A percentile compares a stretch with the other conserved stretches of the same genome.
Conservation (phyloP, 169 alveolate genomes). For the Plasmodium yoelii region DNA sequence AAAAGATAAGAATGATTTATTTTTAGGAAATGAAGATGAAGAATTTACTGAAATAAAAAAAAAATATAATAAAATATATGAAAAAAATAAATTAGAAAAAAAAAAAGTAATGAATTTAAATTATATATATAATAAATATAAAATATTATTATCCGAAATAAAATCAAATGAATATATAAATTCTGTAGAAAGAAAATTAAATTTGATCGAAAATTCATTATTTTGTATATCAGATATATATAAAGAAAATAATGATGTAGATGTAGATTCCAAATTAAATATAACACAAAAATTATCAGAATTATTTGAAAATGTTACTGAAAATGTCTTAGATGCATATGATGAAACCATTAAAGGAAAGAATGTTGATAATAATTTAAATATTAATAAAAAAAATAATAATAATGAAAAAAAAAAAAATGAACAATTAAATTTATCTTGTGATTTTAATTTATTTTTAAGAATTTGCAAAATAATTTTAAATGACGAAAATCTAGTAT, state of each 20-base stretch:
- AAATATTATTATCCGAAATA: conserved; percentile 32
- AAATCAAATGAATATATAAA: conserved; percentile 61
- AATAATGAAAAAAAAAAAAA: conserved; percentile 4
- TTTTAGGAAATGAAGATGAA: neutral
- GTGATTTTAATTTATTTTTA: conserved; percentile 66
- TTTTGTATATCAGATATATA: conserved; percentile 15
- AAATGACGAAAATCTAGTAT: conserved; percentile 24
- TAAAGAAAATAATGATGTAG: conserved; percentile 15
- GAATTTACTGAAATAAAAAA: conserved; percentile 1
- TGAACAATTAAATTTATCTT: conserved; percentile 46
- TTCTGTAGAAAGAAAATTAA: conserved; percentile 33
- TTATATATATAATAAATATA: conserved; percentile 58
- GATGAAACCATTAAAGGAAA: conserved; percentile 11
- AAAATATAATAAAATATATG: conserved; percentile 4
- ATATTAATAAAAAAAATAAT: conserved; percentile 8
- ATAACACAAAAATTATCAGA: conserved; percentile 1
- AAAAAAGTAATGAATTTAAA: conserved; percentile 16
- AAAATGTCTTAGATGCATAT: conserved; percentile 21
- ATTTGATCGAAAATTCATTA: conserved; percentile 37
- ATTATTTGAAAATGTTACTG: conserved; percentile 40
- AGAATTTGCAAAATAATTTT: conserved; percentile 40
- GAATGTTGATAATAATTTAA: too few relatives aligned
- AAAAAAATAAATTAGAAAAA: conserved; percentile 1
- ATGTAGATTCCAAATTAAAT: conserved; percentile 20
- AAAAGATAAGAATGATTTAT: too few relatives aligned